These are phyloP conservation scores for Quercus rubra DNA, from an alignment of 306 rosid genomes.

Conservation along the genomic window DNA sequence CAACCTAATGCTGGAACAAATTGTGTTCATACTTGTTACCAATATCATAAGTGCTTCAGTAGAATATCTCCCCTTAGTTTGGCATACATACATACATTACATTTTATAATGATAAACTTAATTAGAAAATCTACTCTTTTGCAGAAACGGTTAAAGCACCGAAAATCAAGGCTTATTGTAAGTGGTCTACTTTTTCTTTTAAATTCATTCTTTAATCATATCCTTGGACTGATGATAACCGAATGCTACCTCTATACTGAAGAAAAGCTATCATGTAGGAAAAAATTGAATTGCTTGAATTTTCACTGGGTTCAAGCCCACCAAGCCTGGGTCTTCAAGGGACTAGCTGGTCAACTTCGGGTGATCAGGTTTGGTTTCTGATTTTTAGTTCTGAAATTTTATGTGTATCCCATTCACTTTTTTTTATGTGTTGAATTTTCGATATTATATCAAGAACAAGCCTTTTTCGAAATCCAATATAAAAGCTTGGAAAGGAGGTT, in stretches of 20 bases:
- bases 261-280: slow-evolving; percentile 53
- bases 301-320: slow-evolving; percentile 83
- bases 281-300: slow-evolving; percentile 69
- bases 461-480: neutral
- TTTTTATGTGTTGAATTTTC: neutral
- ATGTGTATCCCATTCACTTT: neutral
- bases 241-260: slow-evolving; percentile 18
- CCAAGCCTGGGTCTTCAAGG: slow-evolving; percentile 87
- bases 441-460: neutral
- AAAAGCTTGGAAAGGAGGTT: neutral
- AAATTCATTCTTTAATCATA: neutral
- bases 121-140: slow-evolving; percentile 19
- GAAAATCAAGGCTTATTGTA: slow-evolving; percentile 74
- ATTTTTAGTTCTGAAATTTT: slow-evolving; percentile 16
- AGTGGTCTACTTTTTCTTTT: slow-evolving; percentile 29
- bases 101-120: slow-evolving; percentile 12
- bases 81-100: neutral
- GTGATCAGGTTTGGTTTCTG: slow-evolving; percentile 68
- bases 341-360: slow-evolving; percentile 75
- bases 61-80: neutral
- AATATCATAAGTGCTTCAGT: neutral
- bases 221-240: slow-evolving; percentile 19
- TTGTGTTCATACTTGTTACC: neutral
- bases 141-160: slow-evolving; percentile 81
- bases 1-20: neutral